A percentile compares a stretch with the other conserved stretches of the same genome.
These are phyloP conservation scores for Entomophthora muscae DNA, from an alignment of 371 early-diverging fungal species.

Conservation along the genomic window DNA sequence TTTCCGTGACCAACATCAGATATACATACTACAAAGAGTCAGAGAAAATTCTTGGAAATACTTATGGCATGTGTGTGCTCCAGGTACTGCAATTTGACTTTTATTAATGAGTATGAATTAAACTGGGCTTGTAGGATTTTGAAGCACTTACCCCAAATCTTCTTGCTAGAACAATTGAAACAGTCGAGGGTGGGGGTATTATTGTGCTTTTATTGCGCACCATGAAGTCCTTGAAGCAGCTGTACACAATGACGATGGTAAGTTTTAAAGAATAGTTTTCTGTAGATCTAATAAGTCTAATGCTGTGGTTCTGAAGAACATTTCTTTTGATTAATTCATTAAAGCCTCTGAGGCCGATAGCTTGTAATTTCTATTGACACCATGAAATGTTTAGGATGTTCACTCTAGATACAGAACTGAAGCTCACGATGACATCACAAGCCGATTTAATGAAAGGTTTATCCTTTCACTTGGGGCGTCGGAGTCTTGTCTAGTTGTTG, in stretches of 20 bases:
- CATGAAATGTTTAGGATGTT: slow-evolving; percentile 74
- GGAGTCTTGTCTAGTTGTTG: slow-evolving; percentile 84
- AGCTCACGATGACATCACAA: slow-evolving; percentile 81
- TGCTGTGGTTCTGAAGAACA: too few species aligned
- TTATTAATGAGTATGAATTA: slow-evolving; percentile 8
- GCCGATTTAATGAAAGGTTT: slow-evolving; percentile 95
- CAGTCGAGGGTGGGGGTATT: slow-evolving; percentile 97
- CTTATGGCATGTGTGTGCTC: slow-evolving; percentile 96
- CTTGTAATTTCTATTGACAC: too few species aligned
- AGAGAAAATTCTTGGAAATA: slow-evolving; percentile 96
- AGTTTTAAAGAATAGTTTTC: slow-evolving; percentile 11
- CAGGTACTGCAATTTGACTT: slow-evolving; percentile 27
- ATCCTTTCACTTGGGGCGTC: slow-evolving; percentile 84
- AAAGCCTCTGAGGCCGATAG: too few species aligned
- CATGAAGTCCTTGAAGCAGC: slow-evolving; percentile 86
- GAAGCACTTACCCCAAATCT: slow-evolving; percentile 97
- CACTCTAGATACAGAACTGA: slow-evolving; percentile 88
- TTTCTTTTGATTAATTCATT: too few species aligned
- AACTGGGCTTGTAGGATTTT: slow-evolving; percentile 55
- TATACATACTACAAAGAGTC: slow-evolving; percentile 98
- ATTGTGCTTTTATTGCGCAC: slow-evolving; percentile 85
- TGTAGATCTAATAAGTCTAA: too few species aligned
- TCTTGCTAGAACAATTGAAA: slow-evolving; percentile 94
- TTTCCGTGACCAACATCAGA: slow-evolving; percentile 85
- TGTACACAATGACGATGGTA: slow-evolving; percentile 95